Base-by-base conservation (phyloP, 371 early-diverging fungal genomes). In the Cokeromyces recurvatus region DNA sequence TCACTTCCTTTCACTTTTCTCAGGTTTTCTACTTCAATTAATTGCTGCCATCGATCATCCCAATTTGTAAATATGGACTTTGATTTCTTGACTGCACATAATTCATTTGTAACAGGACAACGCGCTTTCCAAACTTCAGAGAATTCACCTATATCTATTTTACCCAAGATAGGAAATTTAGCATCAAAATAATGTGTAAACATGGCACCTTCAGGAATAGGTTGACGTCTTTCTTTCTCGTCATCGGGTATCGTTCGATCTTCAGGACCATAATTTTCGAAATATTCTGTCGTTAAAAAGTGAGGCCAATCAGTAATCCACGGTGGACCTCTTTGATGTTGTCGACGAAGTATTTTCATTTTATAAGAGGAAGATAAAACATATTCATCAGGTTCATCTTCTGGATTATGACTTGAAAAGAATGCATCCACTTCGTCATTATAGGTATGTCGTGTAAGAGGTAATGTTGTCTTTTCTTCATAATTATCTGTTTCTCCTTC, bases 1-100 rank as follows among this genome's bases (percentile, higher is more conserved):
- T 75, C 73, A 47, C 75, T 67, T 8, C 46, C 48, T 24, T 74
- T 75, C 12, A 92, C 60, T 11, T 66, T 56, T 75, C 85, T 83
- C 75, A 94, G 65, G 16, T 87, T 72, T 37, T 83, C 78, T 4
- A 89, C 92, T 64, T 96, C 97, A 17, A 84, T 78, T 35, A 96
- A 64, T 24, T 86, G 84, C 15, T 65, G 59, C 53, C 79, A 72
- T 47, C 85, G 79, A 58, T 94, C 94, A 44, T 73, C 76, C 32
- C 78, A 79, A 7, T 92, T 91, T 14, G 63, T 64, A 25, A 87
- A 90, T 0, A 85, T 77, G 5, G 55, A 51, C 34, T 85, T 71
- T 10, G 89, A 78, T 55, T 78, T 82, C 58, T 95, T 95, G 27
- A 94, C 66, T 1, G 94, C 94, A 53, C 77, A 90, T 20, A 71